phyloP scores from a whole-genome alignment of 179 eudicot species.

The Corrigiola litoralis region DNA sequence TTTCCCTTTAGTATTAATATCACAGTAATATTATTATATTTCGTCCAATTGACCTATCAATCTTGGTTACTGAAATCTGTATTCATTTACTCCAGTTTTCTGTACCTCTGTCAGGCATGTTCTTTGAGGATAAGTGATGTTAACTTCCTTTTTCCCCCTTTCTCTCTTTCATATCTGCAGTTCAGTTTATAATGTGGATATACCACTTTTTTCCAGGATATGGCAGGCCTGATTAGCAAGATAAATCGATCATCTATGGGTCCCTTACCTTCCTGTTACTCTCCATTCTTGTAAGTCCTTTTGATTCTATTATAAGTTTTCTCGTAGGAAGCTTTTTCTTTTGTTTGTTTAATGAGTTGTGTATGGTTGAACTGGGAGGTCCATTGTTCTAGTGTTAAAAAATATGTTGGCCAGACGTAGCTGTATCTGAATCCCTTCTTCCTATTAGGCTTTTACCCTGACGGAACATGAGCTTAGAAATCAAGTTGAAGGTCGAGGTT shows the following conservation, averaged over 20 bases:
- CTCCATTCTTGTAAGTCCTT: slow-evolving; percentile 80
- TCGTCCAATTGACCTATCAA: background rate
- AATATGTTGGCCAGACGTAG: background rate
- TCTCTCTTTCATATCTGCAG: background rate
- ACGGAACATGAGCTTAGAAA: background rate
- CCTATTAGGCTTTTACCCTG: background rate
- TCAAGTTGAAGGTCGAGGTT: background rate
- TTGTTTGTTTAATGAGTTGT: background rate
- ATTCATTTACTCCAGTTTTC: background rate
- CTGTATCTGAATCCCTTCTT: background rate
- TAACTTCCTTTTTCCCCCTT: background rate
- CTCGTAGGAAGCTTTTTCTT: background rate
- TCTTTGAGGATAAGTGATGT: background rate
- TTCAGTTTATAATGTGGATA: background rate
- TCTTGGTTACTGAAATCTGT: background rate
- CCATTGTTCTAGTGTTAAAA: background rate
- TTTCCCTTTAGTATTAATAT: too few species aligned
- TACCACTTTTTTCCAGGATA: slow-evolving; percentile 62
- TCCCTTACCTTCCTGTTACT: slow-evolving; percentile 91
- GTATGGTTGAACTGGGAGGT: background rate
- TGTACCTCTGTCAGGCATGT: background rate
- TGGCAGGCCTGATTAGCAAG: slow-evolving; percentile 98
- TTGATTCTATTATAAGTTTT: background rate
- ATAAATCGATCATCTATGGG: slow-evolving; percentile 94
- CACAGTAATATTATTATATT: too few species aligned